Base-by-base conservation (phyloP, 257 asterid genomes). In the Lycium barbarum region DNA sequence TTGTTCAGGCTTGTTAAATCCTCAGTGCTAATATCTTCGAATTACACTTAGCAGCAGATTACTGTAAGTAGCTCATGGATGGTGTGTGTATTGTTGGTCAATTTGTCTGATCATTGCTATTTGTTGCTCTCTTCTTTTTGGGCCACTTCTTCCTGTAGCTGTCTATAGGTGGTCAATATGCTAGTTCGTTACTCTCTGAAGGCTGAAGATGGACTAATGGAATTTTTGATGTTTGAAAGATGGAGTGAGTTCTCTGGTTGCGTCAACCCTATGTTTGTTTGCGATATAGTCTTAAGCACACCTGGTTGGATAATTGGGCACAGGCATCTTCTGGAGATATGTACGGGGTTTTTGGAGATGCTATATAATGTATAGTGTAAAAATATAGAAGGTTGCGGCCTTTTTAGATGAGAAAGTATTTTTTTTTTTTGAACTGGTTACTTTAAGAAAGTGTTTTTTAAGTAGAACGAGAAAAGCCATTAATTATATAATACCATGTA, bases 41-140 rank as follows among this genome's bases (percentile, higher is more conserved):
- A 26, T 78, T 53, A 14, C 40, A 78, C 5, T 14, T 3, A 22
- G 62, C 62, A 22, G 61, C 45, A 49, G 20, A 54, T 53, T 26
- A 26, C 47, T 26, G 26, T 78, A 49, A 49, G 57, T 62, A 53
- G 47, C 63, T 76, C 59, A 26, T 49, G 47, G 58, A 33, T 53
- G 47, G 15, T 78, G 47, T 78, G 62, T 45, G 35, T 78, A 59
- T 14, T 78, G 9, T 13, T 9, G 5, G 63, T 51, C 65, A 51
- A 26, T 53, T 53, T 51, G 49, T 53, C 81, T 74, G n/a, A 15
- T 74, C 12, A 51, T 43, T 76, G 51, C 47, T 53, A 54, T 55
- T 78, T 78, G 65, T 14, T 53, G 40, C 82, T 78, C 82, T 49
- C 65, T 70, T 70, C 33, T 74, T 74, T 62, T 47, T 74, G 59